Percentiles rank a stretch among this genome's conserved stretches.
Conservation (phyloP, 768 basidiomycete genomes). For the Leccinum olivaceopallidum region DNA sequence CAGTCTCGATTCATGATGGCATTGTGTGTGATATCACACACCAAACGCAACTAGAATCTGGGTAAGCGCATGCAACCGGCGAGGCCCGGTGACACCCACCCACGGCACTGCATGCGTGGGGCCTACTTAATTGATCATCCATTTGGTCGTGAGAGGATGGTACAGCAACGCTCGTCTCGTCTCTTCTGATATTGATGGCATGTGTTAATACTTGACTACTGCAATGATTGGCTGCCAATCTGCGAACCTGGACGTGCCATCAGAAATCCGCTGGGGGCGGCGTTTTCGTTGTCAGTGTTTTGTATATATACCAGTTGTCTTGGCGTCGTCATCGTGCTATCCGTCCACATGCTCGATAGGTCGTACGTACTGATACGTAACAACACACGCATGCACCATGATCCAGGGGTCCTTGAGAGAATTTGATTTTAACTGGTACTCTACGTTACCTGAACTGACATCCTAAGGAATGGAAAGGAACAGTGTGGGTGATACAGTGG, state of each 20-base stretch:
- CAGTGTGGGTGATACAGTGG: slow-evolving; percentile 35
- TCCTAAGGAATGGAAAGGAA: slow-evolving; percentile 12
- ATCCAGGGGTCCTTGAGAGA: neutral
- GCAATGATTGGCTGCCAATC: neutral
- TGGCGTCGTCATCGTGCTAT: neutral
- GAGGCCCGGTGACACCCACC: neutral
- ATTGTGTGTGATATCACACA: neutral
- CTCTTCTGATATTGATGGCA: too few species aligned
- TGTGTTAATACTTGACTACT: neutral
- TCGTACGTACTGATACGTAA: neutral
- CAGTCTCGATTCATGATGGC: neutral
- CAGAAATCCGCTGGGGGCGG: neutral
- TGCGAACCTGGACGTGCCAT: neutral
- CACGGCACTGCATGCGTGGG: neutral
- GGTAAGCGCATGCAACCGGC: neutral
- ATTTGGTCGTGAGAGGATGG: neutral
- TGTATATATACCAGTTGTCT: neutral
- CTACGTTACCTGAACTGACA: slow-evolving; percentile 28
- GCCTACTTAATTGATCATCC: neutral
- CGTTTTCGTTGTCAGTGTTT: neutral
- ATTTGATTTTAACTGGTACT: slow-evolving; percentile 19
- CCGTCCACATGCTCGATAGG: neutral
- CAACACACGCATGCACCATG: neutral
- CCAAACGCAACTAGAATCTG: neutral
- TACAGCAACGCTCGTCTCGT: too few species aligned